Base-by-base conservation (phyloP, 106 monocot species). In the Xerophyta viscosa region DNA sequence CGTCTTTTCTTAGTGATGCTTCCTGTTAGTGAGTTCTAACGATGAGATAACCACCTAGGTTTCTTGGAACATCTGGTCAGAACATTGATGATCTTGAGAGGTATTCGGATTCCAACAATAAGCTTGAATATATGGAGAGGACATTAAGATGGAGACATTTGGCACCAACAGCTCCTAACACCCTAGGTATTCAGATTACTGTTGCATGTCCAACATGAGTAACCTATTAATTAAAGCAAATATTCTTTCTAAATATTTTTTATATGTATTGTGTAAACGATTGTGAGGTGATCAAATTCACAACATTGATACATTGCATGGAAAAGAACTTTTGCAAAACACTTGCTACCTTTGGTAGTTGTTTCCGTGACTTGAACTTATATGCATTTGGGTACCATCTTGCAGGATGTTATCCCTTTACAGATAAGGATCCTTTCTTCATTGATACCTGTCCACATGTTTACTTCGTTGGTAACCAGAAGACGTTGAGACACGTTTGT, bases 111-210 rank as follows among this genome's bases (percentile, higher is more conserved):
- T 82, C 86, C 18, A 77, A 74, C 54, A 56, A 77, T 57, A 86
- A 71, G 47, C 73, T 90, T 56, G 98, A 90, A 44, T 99, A 82
- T 56, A 61, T 90, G 76, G 98, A 90, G 48, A 90, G 98, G 70
- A 99, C 90, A 37, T 55, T 99, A 45, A 86, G 80, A 61, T 99
- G 98, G 90, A 78, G 90, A 50, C 98, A 99, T 29, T 58, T 90
- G 42, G 98, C 90, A 66, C 98, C 90, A 57, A 99, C 86, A 25
- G 77, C 98, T 52, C 98, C 98, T 60, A 99, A 99, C 72, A 99
- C 90, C 4, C 83, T 99, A 54, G 90, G 98, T 86, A 86, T 69
- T 58, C 6, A 24, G 3, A 6, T 50, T 50, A 1, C 3, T 27
- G 12, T 11, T 11, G 50, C 20, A 23, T 27, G 13, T 50, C n/a